A percentile compares a stretch with the other conserved stretches of the same genome.
These are phyloP conservation scores for Bidens hawaiensis DNA, from an alignment of 140 eudicot species.

Conservation along the genomic window DNA sequence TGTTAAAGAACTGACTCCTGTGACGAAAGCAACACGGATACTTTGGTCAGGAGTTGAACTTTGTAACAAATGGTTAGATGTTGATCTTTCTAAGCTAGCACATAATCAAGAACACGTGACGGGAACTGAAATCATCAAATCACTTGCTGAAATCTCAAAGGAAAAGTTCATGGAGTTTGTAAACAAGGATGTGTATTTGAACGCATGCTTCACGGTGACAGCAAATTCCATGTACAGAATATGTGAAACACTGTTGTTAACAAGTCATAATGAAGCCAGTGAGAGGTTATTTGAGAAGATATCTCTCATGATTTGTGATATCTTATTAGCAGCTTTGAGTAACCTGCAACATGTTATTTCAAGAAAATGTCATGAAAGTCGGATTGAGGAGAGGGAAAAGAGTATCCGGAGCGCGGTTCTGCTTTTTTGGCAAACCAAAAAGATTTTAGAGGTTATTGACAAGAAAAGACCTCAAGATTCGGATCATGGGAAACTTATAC, in stretches of 20 bases:
- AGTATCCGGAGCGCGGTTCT: constrained; percentile 49
- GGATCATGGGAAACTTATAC: constrained; percentile 39
- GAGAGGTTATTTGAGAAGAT: constrained; percentile 43
- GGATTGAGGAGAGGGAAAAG: constrained; percentile 59
- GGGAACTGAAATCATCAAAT: constrained; percentile 30
- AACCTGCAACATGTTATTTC: constrained; percentile 50
- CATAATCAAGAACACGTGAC: constrained; percentile 16
- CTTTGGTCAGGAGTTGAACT: constrained; percentile 65
- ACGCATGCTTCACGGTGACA: constrained; percentile 45
- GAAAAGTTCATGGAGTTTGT: constrained; percentile 31
- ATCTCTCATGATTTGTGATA: constrained; percentile 37
- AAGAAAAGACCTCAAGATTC: constrained; percentile 26
- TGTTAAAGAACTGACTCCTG: constrained; percentile 31
- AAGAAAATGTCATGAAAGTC: constrained; percentile 46
- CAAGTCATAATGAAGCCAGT: constrained; percentile 14
- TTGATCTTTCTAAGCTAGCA: constrained; percentile 42
- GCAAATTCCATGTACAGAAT: constrained; percentile 72
- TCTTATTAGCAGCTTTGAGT: constrained; percentile 53
- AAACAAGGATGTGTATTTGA: constrained; percentile 20
- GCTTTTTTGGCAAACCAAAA: constrained; percentile 55
- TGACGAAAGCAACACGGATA: constrained; percentile 50
- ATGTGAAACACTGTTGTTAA: constrained; percentile 40
- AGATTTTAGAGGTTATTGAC: constrained; percentile 38
- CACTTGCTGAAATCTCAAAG: constrained; percentile 44
- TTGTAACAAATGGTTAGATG: constrained; percentile 52